phyloP scores from a whole-genome alignment of 352 stramenopile species.

The Globisporangium parvum region DNA sequence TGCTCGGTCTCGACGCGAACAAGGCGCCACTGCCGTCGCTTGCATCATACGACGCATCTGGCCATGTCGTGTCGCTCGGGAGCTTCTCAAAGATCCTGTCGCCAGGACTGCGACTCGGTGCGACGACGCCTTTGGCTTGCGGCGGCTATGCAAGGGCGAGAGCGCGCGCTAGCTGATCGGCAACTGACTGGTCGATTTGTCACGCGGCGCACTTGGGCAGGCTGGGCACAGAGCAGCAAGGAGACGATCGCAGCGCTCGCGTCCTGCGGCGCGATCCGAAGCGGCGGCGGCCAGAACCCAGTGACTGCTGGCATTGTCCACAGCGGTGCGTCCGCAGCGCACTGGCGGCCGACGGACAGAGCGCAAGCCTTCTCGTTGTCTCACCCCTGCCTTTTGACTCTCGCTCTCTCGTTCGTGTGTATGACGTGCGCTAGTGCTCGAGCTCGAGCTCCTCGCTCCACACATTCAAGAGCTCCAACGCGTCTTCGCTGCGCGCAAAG shows the following conservation, averaged over 20 bases:
- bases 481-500: slow-evolving; percentile 38
- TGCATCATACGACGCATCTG: slow-evolving; percentile 57
- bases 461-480: slow-evolving; percentile 42
- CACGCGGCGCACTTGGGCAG: too few relatives aligned
- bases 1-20: slow-evolving; percentile 68
- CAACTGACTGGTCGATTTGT: too few relatives aligned
- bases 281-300: slow-evolving; percentile 87
- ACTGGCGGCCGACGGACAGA: slow-evolving; percentile 27
- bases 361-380: neutral
- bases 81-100: slow-evolving; percentile 95
- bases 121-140: neutral
- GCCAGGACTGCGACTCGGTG: slow-evolving; percentile 87
- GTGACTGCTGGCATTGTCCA: slow-evolving; percentile 84
- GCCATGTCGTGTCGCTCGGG: slow-evolving; percentile 76
- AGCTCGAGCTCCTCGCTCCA: slow-evolving; percentile 38
- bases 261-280: slow-evolving; percentile 78
- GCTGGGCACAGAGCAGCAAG: slow-evolving; percentile 56
- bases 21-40: slow-evolving; percentile 44
- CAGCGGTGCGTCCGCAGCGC: slow-evolving; percentile 31
- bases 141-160: too few relatives aligned
- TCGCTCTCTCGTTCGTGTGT: slow-evolving; percentile 22
- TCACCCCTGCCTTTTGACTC: slow-evolving; percentile 14
- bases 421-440: slow-evolving; percentile 30
- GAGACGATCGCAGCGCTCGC: slow-evolving; percentile 54
- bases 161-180: too few relatives aligned